Conservation (phyloP, 2,329 filamentous ascomycete species). For the Neofusicoccum umdonicola region DNA sequence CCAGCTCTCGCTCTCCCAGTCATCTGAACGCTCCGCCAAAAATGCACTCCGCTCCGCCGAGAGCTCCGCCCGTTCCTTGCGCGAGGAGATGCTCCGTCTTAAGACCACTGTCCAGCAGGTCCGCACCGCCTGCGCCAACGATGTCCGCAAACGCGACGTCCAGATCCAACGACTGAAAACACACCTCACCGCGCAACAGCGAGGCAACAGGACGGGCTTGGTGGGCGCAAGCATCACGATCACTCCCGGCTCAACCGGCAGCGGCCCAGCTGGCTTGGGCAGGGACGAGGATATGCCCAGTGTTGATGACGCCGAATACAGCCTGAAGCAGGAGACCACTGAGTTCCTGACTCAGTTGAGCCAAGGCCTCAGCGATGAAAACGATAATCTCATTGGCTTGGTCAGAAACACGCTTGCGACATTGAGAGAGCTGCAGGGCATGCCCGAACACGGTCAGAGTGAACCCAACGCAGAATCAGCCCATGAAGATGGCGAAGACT, state of each 20-base stretch:
- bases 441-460: constrained; percentile 40
- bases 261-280: constrained; percentile 35
- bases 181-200: constrained; percentile 67
- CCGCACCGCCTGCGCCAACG: constrained; percentile 81
- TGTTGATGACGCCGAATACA: constrained; percentile 60
- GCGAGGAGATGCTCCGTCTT: constrained; percentile 77
- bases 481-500: constrained; percentile 31
- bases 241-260: constrained; percentile 34
- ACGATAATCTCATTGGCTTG: constrained; percentile 74
- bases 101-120: constrained; percentile 80
- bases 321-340: constrained; percentile 81
- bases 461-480: constrained; percentile 28
- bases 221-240: constrained; percentile 51
- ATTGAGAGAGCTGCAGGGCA: constrained; percentile 63
- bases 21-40: constrained; percentile 68
- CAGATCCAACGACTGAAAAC: constrained; percentile 87
- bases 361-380: constrained; percentile 83
- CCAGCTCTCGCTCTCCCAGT: constrained; percentile 59
- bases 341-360: constrained; percentile 85
- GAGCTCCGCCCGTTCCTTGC: constrained; percentile 68
- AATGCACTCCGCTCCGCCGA: constrained; percentile 73
- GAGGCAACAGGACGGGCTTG: constrained; percentile 47
- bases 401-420: constrained; percentile 69
- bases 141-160: constrained; percentile 84
- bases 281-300: constrained; percentile 55